Base-by-base conservation (phyloP, 2,329 filamentous ascomycete genomes). In the Trichoderma pleuroti region DNA sequence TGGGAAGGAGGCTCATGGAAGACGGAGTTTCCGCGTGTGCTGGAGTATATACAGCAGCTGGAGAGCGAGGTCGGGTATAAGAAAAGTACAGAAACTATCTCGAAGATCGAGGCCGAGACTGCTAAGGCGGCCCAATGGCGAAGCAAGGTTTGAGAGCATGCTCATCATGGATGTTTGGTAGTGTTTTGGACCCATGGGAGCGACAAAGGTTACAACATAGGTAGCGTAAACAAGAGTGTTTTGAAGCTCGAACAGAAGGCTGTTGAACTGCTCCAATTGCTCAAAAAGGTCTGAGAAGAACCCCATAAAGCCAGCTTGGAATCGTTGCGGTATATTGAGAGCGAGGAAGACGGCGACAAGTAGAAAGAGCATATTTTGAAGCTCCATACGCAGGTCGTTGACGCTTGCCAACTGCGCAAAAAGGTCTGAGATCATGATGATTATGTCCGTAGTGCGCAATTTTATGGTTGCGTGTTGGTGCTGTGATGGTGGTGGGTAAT, bases 11-110 rank as follows among this genome's bases (percentile, higher is more conserved):
- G 80, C 2, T 80, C 78, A 10, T 83, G 83, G 74, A 77, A 76
- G 72, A 74, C 73, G 5, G 75, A 79, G 62, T 84, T 81, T 70
- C 86, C 86, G 8, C 82, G 80, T 74, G 74, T 86, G 4, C 82
- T 79, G 24, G 84, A 81, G 46, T 88, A 87, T 75, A 81, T 86
- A 59, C 78, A 80, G 14, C 78, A 80, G 21, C 76, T 88, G 39
- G 80, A 85, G 76, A 72, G 57, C 4, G 80, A 86, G 74, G 80
- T 83, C 2, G 86, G 86, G 0, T 88, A 86, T 72, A 78, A 81
- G 76, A 81, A 74, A 74, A 84, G 85, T 18, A 77, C 84, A 60
- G 81, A 82, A 72, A 86, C 84, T 81, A 82, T 88, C 64, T 79
- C 82, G 76, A 81, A 84, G 74, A 79, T 87, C 30, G 86, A 87